Base-by-base conservation (phyloP, 331 rosid genomes). In the Phaseolus coccineus region DNA sequence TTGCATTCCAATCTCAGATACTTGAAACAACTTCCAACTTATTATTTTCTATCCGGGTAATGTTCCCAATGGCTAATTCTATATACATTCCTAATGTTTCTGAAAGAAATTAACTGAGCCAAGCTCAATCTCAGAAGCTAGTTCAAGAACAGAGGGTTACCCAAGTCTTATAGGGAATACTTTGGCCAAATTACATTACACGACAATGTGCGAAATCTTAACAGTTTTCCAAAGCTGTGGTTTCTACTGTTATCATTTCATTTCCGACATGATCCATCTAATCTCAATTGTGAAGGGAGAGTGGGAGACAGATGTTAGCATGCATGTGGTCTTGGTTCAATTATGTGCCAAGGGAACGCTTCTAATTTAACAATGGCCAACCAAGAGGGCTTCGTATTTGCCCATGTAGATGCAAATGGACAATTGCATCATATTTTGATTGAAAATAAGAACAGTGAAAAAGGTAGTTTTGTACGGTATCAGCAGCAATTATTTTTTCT, bases 401-500 rank as follows among this genome's bases (percentile, higher is more conserved):
- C 42, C 42, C 24, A 62, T 31, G 68, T 31, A 31, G 68, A 14
- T 14, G 68, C 24, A 68, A 37, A 35, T 7, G 8, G 30, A 19
- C 35, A 61, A 46, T 67, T 37, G 51, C 6, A 1, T 70, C 64
- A 77, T 15, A 1, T 70, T 44, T 69, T 47, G 33, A 24, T 69
- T 30, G 44, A 31, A 70, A 10, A 25, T 69, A 71, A 47, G 47
- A 46, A 50, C 19, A 57, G 19, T 24, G 8, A 59, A 71, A 48
- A 61, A 15, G 66, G 46, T 22, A 1, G 33, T 53, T 28, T 25
- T 62, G 46, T 62, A 62, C 46, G 2, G 69, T 62, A 61, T 63
- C 27, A 63, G 15, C 68, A 35, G 57, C 74, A 80, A 37, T 63
- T 37, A 1, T 15, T 15, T 69, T n/a, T 22, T 48, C 53, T 46